Evolutionary conservation across 208 protist species (phyloP).

Genomic region (Leishmania major): DNA sequence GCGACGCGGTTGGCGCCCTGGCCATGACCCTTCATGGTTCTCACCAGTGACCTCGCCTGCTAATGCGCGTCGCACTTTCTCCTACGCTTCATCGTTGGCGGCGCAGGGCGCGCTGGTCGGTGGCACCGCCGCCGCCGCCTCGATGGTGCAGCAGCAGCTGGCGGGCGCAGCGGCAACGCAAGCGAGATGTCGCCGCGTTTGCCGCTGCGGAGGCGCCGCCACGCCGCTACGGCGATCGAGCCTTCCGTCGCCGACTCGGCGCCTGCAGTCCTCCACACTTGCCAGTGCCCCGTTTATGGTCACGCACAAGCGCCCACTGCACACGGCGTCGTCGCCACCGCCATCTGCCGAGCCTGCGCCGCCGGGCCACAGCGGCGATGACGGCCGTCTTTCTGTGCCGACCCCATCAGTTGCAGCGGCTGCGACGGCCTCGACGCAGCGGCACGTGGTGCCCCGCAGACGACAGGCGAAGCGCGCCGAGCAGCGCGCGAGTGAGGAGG

Average conservation of each 20-base stretch:
- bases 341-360: not conserved
- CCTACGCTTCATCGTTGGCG: not conserved
- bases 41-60: not conserved
- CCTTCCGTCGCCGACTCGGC: not conserved
- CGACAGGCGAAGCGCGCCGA: conserved; percentile 4
- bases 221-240: not conserved
- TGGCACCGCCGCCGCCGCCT: not conserved
- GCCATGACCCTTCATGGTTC: not conserved
- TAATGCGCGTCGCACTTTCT: not conserved
- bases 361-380: not conserved
- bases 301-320: not conserved
- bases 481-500: not conserved
- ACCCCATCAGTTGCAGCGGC: not conserved
- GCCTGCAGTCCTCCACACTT: not conserved
- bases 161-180: not conserved
- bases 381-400: not conserved
- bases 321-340: not conserved
- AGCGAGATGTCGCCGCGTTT: too few relatives aligned
- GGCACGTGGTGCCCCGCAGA: not conserved
- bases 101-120: not conserved
- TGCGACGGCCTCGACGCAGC: not conserved
- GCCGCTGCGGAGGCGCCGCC: not conserved
- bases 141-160: not conserved
- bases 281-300: not conserved
- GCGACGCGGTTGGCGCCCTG: not conserved